These are phyloP conservation scores for Grosmannia serpens DNA, from an alignment of 2,329 filamentous ascomycete species.

Conservation along the genomic window DNA sequence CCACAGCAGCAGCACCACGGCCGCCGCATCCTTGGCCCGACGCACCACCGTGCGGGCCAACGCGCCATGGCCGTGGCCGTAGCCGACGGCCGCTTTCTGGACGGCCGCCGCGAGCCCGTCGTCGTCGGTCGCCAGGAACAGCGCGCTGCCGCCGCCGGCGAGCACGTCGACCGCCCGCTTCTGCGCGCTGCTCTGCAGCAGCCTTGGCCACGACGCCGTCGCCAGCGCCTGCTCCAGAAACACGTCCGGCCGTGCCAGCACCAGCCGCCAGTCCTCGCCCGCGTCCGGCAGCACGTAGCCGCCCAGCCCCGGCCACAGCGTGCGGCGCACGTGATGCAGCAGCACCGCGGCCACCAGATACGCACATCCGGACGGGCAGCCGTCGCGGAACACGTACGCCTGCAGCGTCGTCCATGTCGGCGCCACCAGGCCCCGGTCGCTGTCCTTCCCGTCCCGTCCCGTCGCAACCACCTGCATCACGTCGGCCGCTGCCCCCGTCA, in stretches of 20 bases:
- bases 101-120: neutral
- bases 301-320: constrained; percentile 19
- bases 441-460: neutral
- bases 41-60: neutral
- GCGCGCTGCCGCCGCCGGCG: constrained; percentile 5
- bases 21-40: constrained; percentile 2
- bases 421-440: neutral
- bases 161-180: constrained; percentile 12
- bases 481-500: neutral
- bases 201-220: constrained; percentile 7
- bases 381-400: constrained; percentile 15
- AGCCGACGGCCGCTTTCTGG: neutral
- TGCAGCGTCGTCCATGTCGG: constrained; percentile 9
- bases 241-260: constrained; percentile 22
- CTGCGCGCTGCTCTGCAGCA: constrained; percentile 5
- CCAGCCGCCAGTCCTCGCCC: constrained; percentile 24
- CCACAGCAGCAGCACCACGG: constrained; percentile 15
- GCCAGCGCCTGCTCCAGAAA: constrained; percentile 20
- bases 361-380: constrained; percentile 15
- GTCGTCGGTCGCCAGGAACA: constrained; percentile 1
- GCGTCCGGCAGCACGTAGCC: constrained; percentile 20
- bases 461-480: neutral
- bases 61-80: neutral
- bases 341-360: constrained; percentile 24
- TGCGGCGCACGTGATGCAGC: constrained; percentile 26